Evolutionary conservation across 2,329 filamentous ascomycete genomes (phyloP).

Genomic region (Paracoccidioides brasiliensis): DNA sequence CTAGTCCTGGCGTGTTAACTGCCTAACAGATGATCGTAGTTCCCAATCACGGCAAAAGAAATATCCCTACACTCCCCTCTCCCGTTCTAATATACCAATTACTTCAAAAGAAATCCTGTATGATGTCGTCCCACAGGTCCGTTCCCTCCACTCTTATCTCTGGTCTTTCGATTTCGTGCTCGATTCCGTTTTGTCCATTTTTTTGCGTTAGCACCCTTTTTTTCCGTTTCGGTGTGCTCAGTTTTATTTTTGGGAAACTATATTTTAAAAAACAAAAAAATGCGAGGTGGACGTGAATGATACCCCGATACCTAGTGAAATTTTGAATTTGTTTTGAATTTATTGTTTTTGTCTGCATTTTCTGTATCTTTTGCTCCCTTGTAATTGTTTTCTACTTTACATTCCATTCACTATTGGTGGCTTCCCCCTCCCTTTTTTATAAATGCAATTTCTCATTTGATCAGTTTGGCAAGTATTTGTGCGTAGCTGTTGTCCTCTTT

Average conservation of each 20-base stretch:
- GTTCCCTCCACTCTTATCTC: not conserved
- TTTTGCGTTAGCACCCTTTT: not conserved
- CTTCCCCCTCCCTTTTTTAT: not conserved
- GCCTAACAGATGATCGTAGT: constrained; percentile 4
- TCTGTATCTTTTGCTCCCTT: not conserved
- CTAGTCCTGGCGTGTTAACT: constrained; percentile 16
- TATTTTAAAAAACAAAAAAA: constrained; percentile 5
- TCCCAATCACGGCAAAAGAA: not conserved
- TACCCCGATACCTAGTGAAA: constrained; percentile 13
- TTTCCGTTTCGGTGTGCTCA: constrained; percentile 1
- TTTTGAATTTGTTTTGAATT: not conserved
- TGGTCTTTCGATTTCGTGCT: not conserved
- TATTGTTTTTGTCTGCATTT: not conserved
- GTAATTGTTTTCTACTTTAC: not conserved
- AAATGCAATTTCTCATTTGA: not conserved
- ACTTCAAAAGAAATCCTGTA: not conserved
- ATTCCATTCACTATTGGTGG: not conserved
- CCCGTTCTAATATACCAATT: not conserved
- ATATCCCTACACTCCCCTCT: not conserved
- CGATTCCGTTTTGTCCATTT: not conserved
- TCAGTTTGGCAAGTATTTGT: too few relatives aligned
- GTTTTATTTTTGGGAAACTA: constrained; percentile 10
- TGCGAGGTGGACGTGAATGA: constrained; percentile 14
- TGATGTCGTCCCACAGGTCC: not conserved
- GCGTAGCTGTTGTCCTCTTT: too few relatives aligned